These are phyloP conservation scores for Penicillium samsonianum DNA, from an alignment of 495 filamentous ascomycete genomes.

Conservation along the genomic window DNA sequence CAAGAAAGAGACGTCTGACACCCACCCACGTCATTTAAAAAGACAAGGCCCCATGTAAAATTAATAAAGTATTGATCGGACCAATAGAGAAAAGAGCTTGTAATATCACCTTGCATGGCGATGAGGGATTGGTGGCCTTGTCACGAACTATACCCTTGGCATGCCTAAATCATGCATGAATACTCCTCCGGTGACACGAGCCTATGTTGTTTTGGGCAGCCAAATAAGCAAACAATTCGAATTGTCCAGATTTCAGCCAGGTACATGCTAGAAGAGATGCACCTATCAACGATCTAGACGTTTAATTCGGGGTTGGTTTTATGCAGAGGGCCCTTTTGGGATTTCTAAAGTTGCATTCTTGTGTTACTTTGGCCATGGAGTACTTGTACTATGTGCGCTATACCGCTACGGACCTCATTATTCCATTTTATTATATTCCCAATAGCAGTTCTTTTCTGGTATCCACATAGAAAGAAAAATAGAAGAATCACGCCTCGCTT, in stretches of 20 bases:
- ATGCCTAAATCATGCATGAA: background rate
- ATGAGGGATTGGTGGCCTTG: conserved; percentile 9
- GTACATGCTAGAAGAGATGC: background rate
- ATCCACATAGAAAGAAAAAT: background rate
- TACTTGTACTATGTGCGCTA: background rate
- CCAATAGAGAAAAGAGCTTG: background rate
- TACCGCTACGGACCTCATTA: background rate
- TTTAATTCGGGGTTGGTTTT: background rate
- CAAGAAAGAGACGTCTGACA: background rate
- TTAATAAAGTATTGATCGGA: background rate
- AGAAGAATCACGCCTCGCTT: background rate
- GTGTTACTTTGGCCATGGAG: background rate
- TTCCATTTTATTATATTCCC: background rate
- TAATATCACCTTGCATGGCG: background rate
- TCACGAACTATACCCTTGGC: conserved; percentile 7
- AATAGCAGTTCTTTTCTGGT: background rate
- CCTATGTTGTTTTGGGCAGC: background rate
- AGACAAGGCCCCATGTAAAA: background rate
- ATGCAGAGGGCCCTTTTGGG: background rate
- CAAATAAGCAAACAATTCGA: conserved; percentile 1
- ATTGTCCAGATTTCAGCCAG: background rate
- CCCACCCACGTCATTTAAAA: background rate
- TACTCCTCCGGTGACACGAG: background rate
- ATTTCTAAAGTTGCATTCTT: background rate
- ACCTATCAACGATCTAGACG: background rate